Evolutionary conservation across 805 yeast species (phyloP), one percentile per base, ranked within the genome.

Genomic region (Teunomyces aglyptinius): DNA sequence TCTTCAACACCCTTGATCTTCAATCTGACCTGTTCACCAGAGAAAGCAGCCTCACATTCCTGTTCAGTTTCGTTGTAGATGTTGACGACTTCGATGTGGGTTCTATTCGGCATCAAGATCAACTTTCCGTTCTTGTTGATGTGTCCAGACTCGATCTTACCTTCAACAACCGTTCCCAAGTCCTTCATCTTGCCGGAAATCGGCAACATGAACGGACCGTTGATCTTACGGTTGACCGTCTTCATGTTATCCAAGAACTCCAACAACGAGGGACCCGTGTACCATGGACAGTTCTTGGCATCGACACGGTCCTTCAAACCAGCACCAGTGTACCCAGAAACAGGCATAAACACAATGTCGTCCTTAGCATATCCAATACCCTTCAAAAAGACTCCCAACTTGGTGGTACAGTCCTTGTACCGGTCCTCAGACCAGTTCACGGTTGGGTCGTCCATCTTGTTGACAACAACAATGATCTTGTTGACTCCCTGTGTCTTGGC

Each of bases 401-500:
- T 94, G 56, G 82, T 69, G 53, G 87, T 90, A 81, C 98, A 94
- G 76, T 94, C 98, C 58, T 88, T 89, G 68, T 89, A 94, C 71
- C 99, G 86, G 64, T 87, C 96, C 72, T 91, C 81, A 20, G 97
- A 86, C 99, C 99, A 94, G 53, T 68, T 70, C 40, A 94, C 99
- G 42, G 99, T 94, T 41, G 96, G 86, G 64, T 94, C 99, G 72
- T 94, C 99, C 98, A 94, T 92, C 81, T 94, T 94, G 77, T 94
- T 94, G 57, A 92, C 90, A 45, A 87, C 97, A 49, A 92, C 97
- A 53, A 94, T 77, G 68, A 92, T 80, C 68, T 85, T 86, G 77
- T 92, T 89, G 52, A 92, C 97, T 74, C 99, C 99, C 73, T 92
- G 98, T 44, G 97, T 94, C 78, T 92, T 94, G 52, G 99, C 99